Conservation (phyloP, 495 filamentous ascomycete genomes). For the Lindgomyces ingoldianus region DNA sequence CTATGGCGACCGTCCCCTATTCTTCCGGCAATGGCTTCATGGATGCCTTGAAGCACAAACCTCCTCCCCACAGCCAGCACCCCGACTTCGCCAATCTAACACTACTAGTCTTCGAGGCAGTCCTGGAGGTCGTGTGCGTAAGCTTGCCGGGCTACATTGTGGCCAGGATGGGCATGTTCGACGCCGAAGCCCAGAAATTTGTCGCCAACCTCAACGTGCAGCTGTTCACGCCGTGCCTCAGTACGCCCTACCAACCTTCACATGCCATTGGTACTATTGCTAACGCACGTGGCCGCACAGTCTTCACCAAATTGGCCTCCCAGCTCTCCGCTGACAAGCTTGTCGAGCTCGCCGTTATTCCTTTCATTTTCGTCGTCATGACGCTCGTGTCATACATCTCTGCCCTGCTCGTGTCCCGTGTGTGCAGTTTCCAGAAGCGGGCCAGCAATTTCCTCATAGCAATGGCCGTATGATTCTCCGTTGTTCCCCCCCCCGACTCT, state of each 20-base stretch:
- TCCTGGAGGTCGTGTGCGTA: slow-evolving; percentile 94
- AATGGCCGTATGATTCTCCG: slow-evolving; percentile 70
- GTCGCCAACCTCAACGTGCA: slow-evolving; percentile 91
- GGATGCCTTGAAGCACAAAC: slow-evolving; percentile 32
- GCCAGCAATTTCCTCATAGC: slow-evolving; percentile 91
- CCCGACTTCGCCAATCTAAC: slow-evolving; percentile 73
- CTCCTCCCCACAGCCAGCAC: slow-evolving; percentile 52
- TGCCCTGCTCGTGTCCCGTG: slow-evolving; percentile 65
- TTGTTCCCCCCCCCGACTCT: not conserved
- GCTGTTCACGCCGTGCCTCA: slow-evolving; percentile 94
- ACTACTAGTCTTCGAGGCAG: slow-evolving; percentile 91
- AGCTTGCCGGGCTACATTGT: slow-evolving; percentile 94
- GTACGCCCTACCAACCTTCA: slow-evolving; percentile 57
- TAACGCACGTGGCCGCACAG: slow-evolving; percentile 49
- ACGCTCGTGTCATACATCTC: slow-evolving; percentile 80
- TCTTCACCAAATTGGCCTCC: slow-evolving; percentile 96
- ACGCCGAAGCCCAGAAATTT: slow-evolving; percentile 92
- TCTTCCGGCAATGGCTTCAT: slow-evolving; percentile 28
- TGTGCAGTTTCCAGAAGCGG: slow-evolving; percentile 78
- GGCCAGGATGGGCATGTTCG: slow-evolving; percentile 85
- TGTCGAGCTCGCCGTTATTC: slow-evolving; percentile 86
- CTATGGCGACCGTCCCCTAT: slow-evolving; percentile 31
- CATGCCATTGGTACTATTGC: slow-evolving; percentile 4
- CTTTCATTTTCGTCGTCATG: slow-evolving; percentile 86
- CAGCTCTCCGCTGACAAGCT: slow-evolving; percentile 91